phyloP scores from a whole-genome alignment of 129 eudicot genomes.

The Glebionis coronaria region DNA sequence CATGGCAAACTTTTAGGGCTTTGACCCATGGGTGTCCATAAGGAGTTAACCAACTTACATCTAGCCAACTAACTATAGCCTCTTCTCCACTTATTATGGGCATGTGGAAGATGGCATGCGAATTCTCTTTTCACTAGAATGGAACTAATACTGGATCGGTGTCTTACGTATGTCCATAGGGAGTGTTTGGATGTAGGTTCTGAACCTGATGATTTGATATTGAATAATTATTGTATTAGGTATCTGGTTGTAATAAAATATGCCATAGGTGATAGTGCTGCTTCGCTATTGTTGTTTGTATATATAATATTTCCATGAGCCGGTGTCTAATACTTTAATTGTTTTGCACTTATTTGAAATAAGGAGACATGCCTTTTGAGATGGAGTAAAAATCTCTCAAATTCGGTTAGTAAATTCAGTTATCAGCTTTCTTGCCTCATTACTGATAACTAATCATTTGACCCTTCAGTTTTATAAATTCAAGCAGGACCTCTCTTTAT shows the following conservation, averaged over 20 bases:
- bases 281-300: too few species aligned
- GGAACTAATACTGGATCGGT: background rate
- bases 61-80: background rate
- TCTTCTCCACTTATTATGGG: background rate
- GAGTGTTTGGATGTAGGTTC: background rate
- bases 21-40: background rate
- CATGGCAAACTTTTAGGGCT: background rate
- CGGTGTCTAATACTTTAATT: background rate
- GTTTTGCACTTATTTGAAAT: too few species aligned
- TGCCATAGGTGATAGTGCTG: too few species aligned
- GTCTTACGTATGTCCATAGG: background rate
- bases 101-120: background rate
- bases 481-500: background rate
- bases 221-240: background rate
- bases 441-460: too few species aligned
- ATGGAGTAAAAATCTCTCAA: too few species aligned
- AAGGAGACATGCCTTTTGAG: too few species aligned
- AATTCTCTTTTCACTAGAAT: background rate
- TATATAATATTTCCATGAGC: too few species aligned
- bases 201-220: conserved; percentile 1
- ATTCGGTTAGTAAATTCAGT: too few species aligned
- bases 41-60: background rate
- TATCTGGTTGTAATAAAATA: too few species aligned
- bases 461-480: too few species aligned
- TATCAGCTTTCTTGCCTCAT: too few species aligned